These are phyloP conservation scores for Colletotrichum australisinense DNA, from an alignment of 2,329 filamentous ascomycete genomes.

Conservation along the genomic window DNA sequence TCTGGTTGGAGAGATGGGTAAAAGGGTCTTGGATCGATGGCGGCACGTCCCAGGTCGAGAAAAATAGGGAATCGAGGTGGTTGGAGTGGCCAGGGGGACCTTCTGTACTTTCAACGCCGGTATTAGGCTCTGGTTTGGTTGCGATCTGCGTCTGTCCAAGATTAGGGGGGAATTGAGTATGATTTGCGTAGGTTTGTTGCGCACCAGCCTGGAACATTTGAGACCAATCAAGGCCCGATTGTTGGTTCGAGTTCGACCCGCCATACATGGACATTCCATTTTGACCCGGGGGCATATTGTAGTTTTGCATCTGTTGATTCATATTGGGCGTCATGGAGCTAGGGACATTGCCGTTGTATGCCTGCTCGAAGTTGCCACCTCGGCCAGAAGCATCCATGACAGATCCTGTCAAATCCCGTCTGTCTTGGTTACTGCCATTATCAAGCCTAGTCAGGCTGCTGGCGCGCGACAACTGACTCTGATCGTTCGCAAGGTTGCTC, in stretches of 20 bases:
- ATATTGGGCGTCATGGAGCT: constrained; percentile 71
- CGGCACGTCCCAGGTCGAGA: constrained; percentile 62
- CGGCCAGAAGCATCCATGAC: constrained; percentile 61
- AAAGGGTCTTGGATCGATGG: constrained; percentile 62
- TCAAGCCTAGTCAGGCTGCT: constrained; percentile 70
- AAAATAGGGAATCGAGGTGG: constrained; percentile 56
- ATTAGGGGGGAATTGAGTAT: constrained; percentile 69
- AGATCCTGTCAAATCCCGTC: constrained; percentile 65
- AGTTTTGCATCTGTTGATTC: constrained; percentile 72
- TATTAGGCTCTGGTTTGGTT: constrained; percentile 75
- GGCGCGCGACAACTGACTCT: constrained; percentile 71
- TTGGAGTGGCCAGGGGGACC: constrained; percentile 52
- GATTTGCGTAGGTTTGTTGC: constrained; percentile 72
- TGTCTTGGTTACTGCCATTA: constrained; percentile 66
- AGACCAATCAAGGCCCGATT: constrained; percentile 78
- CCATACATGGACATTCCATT: constrained; percentile 74
- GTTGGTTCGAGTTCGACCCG: constrained; percentile 70
- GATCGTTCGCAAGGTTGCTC: constrained; percentile 69
- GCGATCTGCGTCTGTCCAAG: constrained; percentile 76
- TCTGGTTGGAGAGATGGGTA: constrained; percentile 65
- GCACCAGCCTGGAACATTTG: constrained; percentile 82
- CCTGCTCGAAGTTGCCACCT: constrained; percentile 58
- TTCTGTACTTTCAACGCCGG: constrained; percentile 61
- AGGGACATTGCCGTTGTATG: constrained; percentile 68
- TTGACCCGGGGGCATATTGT: constrained; percentile 71